Conservation (phyloP, 1,284 basidiomycete species). For the Tilletia setariae region DNA sequence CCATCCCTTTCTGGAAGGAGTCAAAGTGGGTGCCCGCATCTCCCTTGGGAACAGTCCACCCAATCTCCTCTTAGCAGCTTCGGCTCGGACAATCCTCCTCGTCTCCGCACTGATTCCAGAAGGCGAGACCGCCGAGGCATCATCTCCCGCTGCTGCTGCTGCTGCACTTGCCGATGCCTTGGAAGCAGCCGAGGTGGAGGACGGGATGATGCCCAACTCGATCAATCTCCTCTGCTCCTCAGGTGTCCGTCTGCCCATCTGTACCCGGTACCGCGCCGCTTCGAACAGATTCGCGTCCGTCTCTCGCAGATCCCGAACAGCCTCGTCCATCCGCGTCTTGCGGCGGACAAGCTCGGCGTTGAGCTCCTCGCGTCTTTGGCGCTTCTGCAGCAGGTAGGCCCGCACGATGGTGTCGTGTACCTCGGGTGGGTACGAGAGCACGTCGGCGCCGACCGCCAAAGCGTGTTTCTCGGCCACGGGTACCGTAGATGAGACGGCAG, state of each 20-base stretch:
- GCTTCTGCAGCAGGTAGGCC: constrained; percentile 79
- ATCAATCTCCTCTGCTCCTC: constrained; percentile 42
- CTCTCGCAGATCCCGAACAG: constrained; percentile 31
- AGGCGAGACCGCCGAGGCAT: constrained; percentile 35
- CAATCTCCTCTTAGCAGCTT: constrained; percentile 30
- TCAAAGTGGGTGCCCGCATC: constrained; percentile 45
- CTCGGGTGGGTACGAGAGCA: constrained; percentile 58
- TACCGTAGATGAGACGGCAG: not conserved
- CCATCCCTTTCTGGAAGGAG: constrained; percentile 42
- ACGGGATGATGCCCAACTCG: constrained; percentile 34
- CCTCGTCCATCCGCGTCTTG: constrained; percentile 40
- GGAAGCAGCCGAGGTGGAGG: not conserved
- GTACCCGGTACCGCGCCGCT: constrained; percentile 41
- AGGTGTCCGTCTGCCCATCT: constrained; percentile 41
- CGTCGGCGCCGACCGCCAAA: not conserved
- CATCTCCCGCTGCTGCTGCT: constrained; percentile 30
- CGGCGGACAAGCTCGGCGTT: constrained; percentile 33
- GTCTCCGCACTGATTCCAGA: constrained; percentile 26
- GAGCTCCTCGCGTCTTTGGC: constrained; percentile 65
- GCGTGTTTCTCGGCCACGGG: not conserved
- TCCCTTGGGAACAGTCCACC: constrained; percentile 50
- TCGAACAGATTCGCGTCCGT: constrained; percentile 33
- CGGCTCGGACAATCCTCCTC: constrained; percentile 21
- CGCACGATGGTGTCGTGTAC: constrained; percentile 90
- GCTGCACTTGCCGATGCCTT: constrained; percentile 18